Evolutionary conservation across 176 grass and related monocot genomes (phyloP), one percentile per base, ranked within the genome.

Genomic region (Carex cristatella): DNA sequence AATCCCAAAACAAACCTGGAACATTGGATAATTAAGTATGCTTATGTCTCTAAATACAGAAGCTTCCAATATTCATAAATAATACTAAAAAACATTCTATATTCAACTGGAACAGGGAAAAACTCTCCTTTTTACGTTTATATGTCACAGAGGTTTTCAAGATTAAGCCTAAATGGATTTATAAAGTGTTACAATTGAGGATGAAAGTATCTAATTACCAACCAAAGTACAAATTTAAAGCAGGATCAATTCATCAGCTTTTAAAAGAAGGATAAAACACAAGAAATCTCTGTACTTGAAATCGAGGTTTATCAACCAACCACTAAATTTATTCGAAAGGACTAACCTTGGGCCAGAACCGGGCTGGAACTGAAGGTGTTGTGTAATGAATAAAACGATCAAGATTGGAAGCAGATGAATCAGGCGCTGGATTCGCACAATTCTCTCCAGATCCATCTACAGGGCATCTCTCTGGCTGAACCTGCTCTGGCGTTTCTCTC

Each of bases 301-400:
- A 28, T 81, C 44, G 19, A 84, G 55, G 76, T 12, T 16, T 49
- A 78, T 79, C 83, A 76, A 76, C 4, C 35, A 30, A 55, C 23
- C 13, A 46, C 9, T 3, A 28, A 55, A 83, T 90, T 63, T 27
- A 19, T 63, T 72, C 6, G 2, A 33, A 58, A 58, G 11, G 23
- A 10, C 46, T 55, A 58, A 94, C 95, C 93, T 94, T 92, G 57
- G 89, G 69, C 30, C 87, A 74, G 89, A 84, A 87, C 7, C 86
- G 89, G 23, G 73, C 88, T 2, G 84, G 90, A 10, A 98, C 91
- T 1, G 86, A 89, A 1, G 95, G 95, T 19, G 91, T 98, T 1
- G 91, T 98, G 38, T 89, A 90, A 62, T 91, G 46, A 37, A 98
- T 87, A 85, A 98, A 94, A 62, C 91, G 87, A 84, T 98, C 88